Conservation (phyloP, 2,329 filamentous ascomycete genomes). For the Colletotrichum orchidophilum region DNA sequence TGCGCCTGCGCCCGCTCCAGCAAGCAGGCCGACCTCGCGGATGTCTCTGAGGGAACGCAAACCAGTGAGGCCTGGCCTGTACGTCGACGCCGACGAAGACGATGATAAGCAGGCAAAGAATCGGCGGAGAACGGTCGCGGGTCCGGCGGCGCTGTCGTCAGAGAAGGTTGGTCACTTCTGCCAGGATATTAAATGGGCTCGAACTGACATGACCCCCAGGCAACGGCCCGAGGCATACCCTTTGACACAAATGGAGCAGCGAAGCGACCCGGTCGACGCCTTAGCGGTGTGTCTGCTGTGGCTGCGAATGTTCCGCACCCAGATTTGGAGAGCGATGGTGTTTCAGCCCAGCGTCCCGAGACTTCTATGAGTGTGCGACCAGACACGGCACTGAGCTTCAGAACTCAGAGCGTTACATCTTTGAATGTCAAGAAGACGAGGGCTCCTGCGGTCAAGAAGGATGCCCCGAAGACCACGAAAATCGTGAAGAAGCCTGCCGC, state of each 20-base stretch:
- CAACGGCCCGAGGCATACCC: constrained; percentile 44
- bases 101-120: constrained; percentile 50
- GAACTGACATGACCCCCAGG: constrained; percentile 39
- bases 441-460: constrained; percentile 55
- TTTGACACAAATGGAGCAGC: constrained; percentile 36
- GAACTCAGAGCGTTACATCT: constrained; percentile 46
- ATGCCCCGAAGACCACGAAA: constrained; percentile 46
- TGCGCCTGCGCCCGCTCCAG: constrained; percentile 37
- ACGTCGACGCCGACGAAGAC: constrained; percentile 60
- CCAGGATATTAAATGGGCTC: not conserved
- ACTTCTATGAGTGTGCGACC: constrained; percentile 53
- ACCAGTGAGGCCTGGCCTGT: constrained; percentile 61
- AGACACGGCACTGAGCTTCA: constrained; percentile 50
- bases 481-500: constrained; percentile 47
- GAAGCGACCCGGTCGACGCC: constrained; percentile 54
- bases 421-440: constrained; percentile 70
- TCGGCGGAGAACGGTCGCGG: constrained; percentile 71
- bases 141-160: constrained; percentile 55
- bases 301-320: constrained; percentile 28
- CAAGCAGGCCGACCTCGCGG: constrained; percentile 60
- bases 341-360: constrained; percentile 41
- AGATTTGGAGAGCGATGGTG: not conserved
- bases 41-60: constrained; percentile 81
- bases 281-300: constrained; percentile 58
- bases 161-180: constrained; percentile 48